Conservation (phyloP, 2,329 filamentous ascomycete genomes). For the Aquanectria penicillioides region DNA sequence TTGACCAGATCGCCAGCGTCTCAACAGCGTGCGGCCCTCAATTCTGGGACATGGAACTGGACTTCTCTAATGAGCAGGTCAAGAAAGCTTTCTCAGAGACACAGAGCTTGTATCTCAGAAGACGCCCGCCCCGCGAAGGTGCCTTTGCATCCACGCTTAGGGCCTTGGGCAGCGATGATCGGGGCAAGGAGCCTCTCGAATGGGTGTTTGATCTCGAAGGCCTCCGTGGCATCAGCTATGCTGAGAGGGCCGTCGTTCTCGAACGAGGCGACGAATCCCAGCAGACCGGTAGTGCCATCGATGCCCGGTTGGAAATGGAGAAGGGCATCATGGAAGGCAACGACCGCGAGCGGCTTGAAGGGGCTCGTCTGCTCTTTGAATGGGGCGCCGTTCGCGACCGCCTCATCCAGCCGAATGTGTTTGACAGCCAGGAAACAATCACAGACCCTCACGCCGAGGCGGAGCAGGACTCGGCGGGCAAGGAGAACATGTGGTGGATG, state of each 20-base stretch:
- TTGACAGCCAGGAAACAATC: slow-evolving; percentile 49
- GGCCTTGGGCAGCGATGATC: slow-evolving; percentile 66
- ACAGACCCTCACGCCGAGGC: slow-evolving; percentile 39
- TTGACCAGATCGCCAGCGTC: slow-evolving; percentile 70
- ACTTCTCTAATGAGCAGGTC: slow-evolving; percentile 75
- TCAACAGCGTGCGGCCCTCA: slow-evolving; percentile 68
- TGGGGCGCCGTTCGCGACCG: slow-evolving; percentile 61
- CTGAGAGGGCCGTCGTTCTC: slow-evolving; percentile 73
- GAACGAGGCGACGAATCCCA: slow-evolving; percentile 60
- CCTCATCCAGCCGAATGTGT: slow-evolving; percentile 40
- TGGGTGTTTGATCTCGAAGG: slow-evolving; percentile 77
- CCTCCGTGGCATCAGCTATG: slow-evolving; percentile 66
- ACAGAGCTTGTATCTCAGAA: slow-evolving; percentile 79
- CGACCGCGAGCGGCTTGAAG: slow-evolving; percentile 56
- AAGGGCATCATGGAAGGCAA: slow-evolving; percentile 53
- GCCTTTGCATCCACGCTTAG: slow-evolving; percentile 79
- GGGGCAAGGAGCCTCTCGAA: slow-evolving; percentile 64
- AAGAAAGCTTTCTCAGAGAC: slow-evolving; percentile 69
- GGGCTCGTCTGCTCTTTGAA: slow-evolving; percentile 63
- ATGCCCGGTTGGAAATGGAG: slow-evolving; percentile 76
- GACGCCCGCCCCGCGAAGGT: slow-evolving; percentile 73
- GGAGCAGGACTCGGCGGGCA: slow-evolving; percentile 33
- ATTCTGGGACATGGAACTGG: slow-evolving; percentile 85
- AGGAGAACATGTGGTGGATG: slow-evolving; percentile 62
- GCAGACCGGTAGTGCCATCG: slow-evolving; percentile 66